Evolutionary conservation across 2,329 filamentous ascomycete genomes (phyloP), one percentile per base, ranked within the genome.

Genomic region (Colletotrichum truncatum): DNA sequence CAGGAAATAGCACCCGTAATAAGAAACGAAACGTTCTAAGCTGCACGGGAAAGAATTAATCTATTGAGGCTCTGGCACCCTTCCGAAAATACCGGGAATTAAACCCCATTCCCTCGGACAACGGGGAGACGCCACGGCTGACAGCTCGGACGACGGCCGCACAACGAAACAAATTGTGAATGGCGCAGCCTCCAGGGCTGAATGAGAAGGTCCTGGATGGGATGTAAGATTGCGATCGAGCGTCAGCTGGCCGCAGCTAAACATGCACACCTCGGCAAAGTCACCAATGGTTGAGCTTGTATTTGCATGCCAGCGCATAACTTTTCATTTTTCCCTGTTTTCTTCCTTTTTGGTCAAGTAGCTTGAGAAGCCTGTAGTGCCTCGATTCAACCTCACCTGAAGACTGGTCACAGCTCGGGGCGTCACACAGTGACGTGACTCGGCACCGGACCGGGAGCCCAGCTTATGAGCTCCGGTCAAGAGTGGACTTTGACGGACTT

Each of bases 301-400:
- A 26, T 18, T 56, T 10, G 38, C 38, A 53, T 21, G 57, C 14
- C 49, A 23, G 25, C 23, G 21, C 28, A 54, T 41, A 21, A 28
- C 30, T 8, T 16, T 43, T 43, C 18, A 4, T 43, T 4, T 23
- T 43, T 5, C 4, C 6, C 9, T 5, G 45, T 21, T 32, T 30
- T 49, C 45, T 30, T 30, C 3, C 25, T 6, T 16, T n/a, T 28
- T n/a, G n/a, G n/a, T 28, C 45, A 9, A 32, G 16, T 18, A 12
- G 26, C 8, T 57, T 32, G 9, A 12, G 7, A 36, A 41, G 16
- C 8, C 18, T 55, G 14, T 39, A n/a, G 34, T 10, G 34, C 25
- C n/a, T 30, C 32, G 10, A 39, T n/a, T 14, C n/a, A 28, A 25
- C n/a, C 4, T 46, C 39, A 65, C 41, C 56, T 65, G 62, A 65